phyloP scores from a whole-genome alignment of 2,329 filamentous ascomycete genomes.

The Monilinia polystroma region DNA sequence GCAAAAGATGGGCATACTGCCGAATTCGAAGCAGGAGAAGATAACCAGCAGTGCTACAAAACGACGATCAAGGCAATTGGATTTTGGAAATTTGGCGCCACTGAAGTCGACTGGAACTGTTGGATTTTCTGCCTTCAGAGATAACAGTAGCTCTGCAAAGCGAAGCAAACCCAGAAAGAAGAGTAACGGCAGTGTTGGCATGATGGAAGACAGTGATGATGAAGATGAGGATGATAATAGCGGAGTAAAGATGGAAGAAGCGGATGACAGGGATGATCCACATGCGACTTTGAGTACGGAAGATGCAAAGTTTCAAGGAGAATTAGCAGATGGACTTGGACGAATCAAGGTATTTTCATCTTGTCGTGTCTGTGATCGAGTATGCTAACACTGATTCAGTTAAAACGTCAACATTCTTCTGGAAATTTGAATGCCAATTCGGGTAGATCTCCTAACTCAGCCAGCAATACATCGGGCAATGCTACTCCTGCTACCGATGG shows the following conservation, averaged over 20 bases:
- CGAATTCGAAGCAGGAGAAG: slow-evolving; percentile 61
- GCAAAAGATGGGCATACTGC: slow-evolving; percentile 90
- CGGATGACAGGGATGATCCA: slow-evolving; percentile 57
- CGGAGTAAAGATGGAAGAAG: slow-evolving; percentile 64
- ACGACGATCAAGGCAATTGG: slow-evolving; percentile 76
- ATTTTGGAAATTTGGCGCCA: slow-evolving; percentile 81
- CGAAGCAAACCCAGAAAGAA: slow-evolving; percentile 63
- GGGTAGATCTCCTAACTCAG: slow-evolving; percentile 49
- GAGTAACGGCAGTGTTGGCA: slow-evolving; percentile 57
- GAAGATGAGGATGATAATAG: slow-evolving; percentile 71
- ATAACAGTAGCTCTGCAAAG: slow-evolving; percentile 57
- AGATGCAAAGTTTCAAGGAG: slow-evolving; percentile 69
- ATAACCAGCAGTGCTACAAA: slow-evolving; percentile 64
- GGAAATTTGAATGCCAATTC: slow-evolving; percentile 58
- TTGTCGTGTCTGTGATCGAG: not conserved
- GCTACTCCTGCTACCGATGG: slow-evolving; percentile 46
- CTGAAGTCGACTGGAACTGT: slow-evolving; percentile 85
- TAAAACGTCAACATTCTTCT: slow-evolving; percentile 76
- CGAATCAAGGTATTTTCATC: slow-evolving; percentile 69
- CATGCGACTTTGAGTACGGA: slow-evolving; percentile 61
- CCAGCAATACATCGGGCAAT: slow-evolving; percentile 44
- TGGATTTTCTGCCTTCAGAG: slow-evolving; percentile 85
- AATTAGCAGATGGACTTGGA: slow-evolving; percentile 76
- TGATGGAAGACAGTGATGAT: slow-evolving; percentile 71
- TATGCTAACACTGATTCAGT: slow-evolving; percentile 46